Percentiles rank a stretch among this genome's conserved stretches.
Conservation (phyloP, 768 basidiomycete genomes). For the Suillus alpinus region DNA sequence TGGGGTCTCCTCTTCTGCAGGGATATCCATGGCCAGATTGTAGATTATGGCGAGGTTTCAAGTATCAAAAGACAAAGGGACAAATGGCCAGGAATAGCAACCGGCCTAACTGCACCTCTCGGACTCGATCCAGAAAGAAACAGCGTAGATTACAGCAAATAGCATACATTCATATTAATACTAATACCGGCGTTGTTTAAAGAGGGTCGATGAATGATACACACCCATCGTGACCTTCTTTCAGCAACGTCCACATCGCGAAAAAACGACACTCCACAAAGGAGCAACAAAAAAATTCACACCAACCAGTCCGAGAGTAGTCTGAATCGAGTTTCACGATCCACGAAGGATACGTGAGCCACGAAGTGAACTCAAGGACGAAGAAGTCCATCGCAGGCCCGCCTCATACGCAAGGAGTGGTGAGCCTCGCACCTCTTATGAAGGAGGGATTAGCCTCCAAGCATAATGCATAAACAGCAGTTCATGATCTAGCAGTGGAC, state of each 20-base stretch:
- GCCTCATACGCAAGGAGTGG: slow-evolving; percentile 17
- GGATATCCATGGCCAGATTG: neutral
- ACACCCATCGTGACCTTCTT: too few relatives aligned
- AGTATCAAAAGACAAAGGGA: neutral
- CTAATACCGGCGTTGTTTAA: too few relatives aligned
- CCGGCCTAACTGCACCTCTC: too few relatives aligned
- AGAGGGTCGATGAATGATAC: too few relatives aligned
- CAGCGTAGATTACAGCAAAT: too few relatives aligned
- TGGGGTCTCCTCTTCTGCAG: slow-evolving; percentile 6
- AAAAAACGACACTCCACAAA: neutral
- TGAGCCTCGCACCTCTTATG: too few relatives aligned
- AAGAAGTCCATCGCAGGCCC: too few relatives aligned
- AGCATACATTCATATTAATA: too few relatives aligned
- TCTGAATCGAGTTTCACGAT: slow-evolving; percentile 32
- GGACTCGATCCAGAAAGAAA: too few relatives aligned
- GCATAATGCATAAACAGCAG: too few relatives aligned
- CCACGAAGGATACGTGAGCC: slow-evolving; percentile 11
- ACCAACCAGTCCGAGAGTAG: slow-evolving; percentile 15
- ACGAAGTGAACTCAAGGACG: slow-evolving; percentile 29
- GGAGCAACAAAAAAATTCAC: neutral
- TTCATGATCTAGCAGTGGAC: too few relatives aligned
- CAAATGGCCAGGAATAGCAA: neutral
- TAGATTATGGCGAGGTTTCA: neutral
- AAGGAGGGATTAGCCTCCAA: too few relatives aligned
- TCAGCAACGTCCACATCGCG: neutral